Base-by-base conservation (phyloP, 768 basidiomycete species). In the Chalciporus piperatus region DNA sequence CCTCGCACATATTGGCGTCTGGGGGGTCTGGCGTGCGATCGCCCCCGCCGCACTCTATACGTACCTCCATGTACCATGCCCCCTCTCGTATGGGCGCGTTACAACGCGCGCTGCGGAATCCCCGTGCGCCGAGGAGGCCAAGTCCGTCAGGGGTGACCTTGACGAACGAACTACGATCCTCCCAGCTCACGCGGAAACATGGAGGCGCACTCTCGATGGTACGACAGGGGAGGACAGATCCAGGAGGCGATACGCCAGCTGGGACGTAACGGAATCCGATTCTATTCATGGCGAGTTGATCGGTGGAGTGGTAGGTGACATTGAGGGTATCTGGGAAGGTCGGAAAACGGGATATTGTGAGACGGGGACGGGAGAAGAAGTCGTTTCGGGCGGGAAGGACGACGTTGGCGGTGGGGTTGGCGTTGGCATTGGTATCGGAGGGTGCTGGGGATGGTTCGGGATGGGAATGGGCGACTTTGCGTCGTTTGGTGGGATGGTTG, bases 21-120 rank as follows among this genome's bases (percentile, higher is more conserved):
- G 70, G 62, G 27, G 64, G 63, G 37, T 70, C 65, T 22, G 57
- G 52, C 10, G 69, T 59, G 51, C 70, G 74, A 48, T 84, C 85
- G 1, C 85, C 89, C 2, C 88, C 88, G 1, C 89, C 87, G 39
- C 81, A 78, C 19, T 87, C 73, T 57, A 98, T 77, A 64, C 81
- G 82, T 42, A 96, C 82, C 74, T 99, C 97, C 77, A 94, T 83
- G 67, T 94, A 98, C 93, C 93, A 98, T 12, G 79, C 81, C 6
- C 97, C 97, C 59, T 94, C 84, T 20, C 92, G 77, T 19, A 98
- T 79, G 0, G 92, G 89, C 1, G 91, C 86, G 67, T 97, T 98
- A 52, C 86, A 87, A 20, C 97, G 81, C 3, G 87, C 93, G 59
- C 89, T 92, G 22, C 96, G 76, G 68, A 93, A 98, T 4, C 97